phyloP scores from a whole-genome alignment of 2,329 filamentous ascomycete species.

The Phialophora expanda region DNA sequence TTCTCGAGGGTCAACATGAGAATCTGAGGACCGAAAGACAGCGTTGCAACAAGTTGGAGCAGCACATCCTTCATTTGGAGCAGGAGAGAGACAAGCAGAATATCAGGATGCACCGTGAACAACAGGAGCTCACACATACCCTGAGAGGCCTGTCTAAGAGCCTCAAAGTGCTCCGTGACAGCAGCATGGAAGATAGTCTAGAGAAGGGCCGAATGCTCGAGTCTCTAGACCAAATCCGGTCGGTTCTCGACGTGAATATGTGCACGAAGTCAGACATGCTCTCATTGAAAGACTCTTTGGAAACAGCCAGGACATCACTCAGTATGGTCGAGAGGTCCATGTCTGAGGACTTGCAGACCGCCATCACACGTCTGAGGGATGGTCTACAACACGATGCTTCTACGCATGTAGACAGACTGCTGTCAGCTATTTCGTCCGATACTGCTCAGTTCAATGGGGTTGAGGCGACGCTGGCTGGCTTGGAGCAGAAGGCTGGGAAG shows the following conservation, averaged over 20 bases:
- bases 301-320: constrained; percentile 2
- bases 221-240: constrained; percentile 6
- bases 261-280: constrained; percentile 17
- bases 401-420: constrained; percentile 1
- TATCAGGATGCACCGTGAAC: background rate
- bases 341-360: constrained; percentile 7
- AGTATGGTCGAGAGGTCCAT: background rate
- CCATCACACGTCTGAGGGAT: constrained; percentile 14
- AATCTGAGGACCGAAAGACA: constrained; percentile 25
- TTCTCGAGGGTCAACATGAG: constrained; percentile 11
- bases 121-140: constrained; percentile 4
- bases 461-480: constrained; percentile 10
- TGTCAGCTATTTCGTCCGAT: constrained; percentile 7
- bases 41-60: constrained; percentile 29
- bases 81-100: constrained; percentile 24
- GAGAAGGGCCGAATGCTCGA: constrained; percentile 5
- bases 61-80: constrained; percentile 29
- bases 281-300: constrained; percentile 2
- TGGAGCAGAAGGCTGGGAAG: constrained; percentile 15
- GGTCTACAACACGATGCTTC: constrained; percentile 11
- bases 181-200: background rate
- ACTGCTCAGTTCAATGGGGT: constrained; percentile 14
- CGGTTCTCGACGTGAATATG: constrained; percentile 11
- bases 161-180: constrained; percentile 2
- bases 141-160: constrained; percentile 11